Conservation (phyloP, 2,329 filamentous ascomycete genomes). For the Fusarium paranaense region DNA sequence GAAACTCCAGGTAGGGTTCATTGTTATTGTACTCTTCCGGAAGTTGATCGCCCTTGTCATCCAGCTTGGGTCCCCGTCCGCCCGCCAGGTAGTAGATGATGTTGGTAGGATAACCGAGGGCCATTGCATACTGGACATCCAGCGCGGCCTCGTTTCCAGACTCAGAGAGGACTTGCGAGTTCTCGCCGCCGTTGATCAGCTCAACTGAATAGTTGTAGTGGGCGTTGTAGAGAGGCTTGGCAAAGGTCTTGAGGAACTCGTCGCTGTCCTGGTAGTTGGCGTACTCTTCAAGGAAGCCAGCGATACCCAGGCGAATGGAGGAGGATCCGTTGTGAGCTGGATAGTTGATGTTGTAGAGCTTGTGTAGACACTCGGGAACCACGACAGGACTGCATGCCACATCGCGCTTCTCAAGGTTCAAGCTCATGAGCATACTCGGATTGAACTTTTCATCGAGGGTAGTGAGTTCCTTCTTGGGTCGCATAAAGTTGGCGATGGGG, state of each 20-base stretch:
- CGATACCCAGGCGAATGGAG: conserved; percentile 57
- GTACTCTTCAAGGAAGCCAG: conserved; percentile 63
- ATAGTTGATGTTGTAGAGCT: conserved; percentile 60
- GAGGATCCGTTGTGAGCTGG: conserved; percentile 45
- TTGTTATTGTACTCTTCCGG: conserved; percentile 54
- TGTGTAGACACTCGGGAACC: conserved; percentile 55
- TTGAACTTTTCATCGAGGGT: conserved; percentile 25
- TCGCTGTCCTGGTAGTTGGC: conserved; percentile 57
- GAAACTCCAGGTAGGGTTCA: conserved; percentile 68
- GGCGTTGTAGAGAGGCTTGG: conserved; percentile 50
- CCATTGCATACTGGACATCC: conserved; percentile 62
- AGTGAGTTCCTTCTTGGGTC: conserved; percentile 49
- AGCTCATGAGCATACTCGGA: conserved; percentile 6
- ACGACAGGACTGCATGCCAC: conserved; percentile 49
- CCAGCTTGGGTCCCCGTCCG: conserved; percentile 57
- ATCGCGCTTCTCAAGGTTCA: conserved; percentile 36
- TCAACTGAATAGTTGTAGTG: conserved; percentile 56
- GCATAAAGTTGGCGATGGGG: conserved; percentile 63
- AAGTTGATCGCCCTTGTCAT: conserved; percentile 51
- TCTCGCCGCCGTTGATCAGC: conserved; percentile 57
- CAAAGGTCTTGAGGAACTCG: conserved; percentile 52
- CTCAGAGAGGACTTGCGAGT: conserved; percentile 52
- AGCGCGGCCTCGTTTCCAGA: conserved; percentile 60
- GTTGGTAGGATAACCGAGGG: conserved; percentile 57
- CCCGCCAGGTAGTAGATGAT: conserved; percentile 59